Base-by-base conservation (phyloP, 768 basidiomycete species). In the Trametes sanguinea region DNA sequence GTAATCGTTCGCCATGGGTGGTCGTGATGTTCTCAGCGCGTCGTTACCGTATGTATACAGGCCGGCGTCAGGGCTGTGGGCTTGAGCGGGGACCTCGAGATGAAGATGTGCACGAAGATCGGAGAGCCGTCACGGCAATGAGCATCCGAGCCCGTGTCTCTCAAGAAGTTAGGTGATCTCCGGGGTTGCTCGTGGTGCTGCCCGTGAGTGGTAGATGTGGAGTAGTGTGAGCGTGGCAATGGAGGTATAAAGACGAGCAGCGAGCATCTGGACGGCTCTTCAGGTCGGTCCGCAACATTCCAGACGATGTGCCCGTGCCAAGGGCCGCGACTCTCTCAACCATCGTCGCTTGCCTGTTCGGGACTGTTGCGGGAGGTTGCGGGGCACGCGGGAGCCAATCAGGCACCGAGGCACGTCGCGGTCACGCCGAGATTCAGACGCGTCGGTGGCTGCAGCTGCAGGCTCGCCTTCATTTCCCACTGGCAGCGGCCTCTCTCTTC, bases 321-420 rank as follows among this genome's bases (percentile, higher is more conserved):
- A 39, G 42, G n/a, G n/a, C 42, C 22, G 5, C 42, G 42, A 43
- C 14, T 16, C 42, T n/a, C 51, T 35, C 51, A 14, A 13, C 22
- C 22, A 43, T 54, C 40, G 27, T 43, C 55, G 35, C 44, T 22
- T 46, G 58, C 42, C 42, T 35, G 46, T 22, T n/a, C 33, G 11
- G 43, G 42, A 11, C 6, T 5, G 6, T 8, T 35, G 8, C 22
- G 22, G 22, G 22, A 22, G 22, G 22, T 22, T 22, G 22, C 22
- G 22, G 22, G 22, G 22, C 35, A 45, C 22, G 43, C 58, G 43
- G 43, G 37, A 60, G 35, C 59, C 59, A 53, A 53, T 54, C 44
- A 53, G 43, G 27, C 45, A 33, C 42, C 40, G 42, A 54, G 53
- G 46, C 60, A 53, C 53, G 60, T 54, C 60, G 60, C 60, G 59